Base-by-base conservation (phyloP, 371 early-diverging fungal species). In the Mortierella sp. region DNA sequence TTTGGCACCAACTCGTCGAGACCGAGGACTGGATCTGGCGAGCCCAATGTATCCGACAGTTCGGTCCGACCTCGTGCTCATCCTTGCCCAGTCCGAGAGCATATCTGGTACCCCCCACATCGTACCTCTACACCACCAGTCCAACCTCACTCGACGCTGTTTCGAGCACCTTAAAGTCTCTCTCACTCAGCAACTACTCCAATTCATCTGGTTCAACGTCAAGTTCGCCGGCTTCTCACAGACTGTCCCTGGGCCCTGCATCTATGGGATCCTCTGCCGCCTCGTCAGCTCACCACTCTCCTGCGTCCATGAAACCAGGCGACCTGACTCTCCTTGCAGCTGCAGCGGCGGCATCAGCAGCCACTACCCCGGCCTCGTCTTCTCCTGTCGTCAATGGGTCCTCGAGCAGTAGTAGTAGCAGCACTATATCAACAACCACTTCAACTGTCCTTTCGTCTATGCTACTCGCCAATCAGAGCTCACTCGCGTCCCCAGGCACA, bases 1-100 rank as follows among this genome's bases (percentile, higher is more conserved):
- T 90, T 38, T 98, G 98, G 98, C 93, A 93, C 71, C 79, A 79
- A n/a, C 60, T 85, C 5, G 49, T 85, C 58, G 82, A 85, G 77
- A 77, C 79, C 0, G 86, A 79, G 27, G 86, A 87, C 88, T 44
- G 91, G 96, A 27, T 90, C 95, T 60, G 95, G 96, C 75, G 91
- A 83, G 75, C 92, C 88, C 88, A 92, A 84, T 75, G 90, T 88
- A 68, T 92, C 90, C 90, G 90, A 88, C 75, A 74, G 83, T 71
- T 88, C 92, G 71, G 92, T 84, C 83, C 89, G 74, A 88, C 91
- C 79, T 78, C 92, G 85, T 86, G 86, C 43, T 85, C 82, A 41
- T 81, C 82, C 16, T 48, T 85, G 27, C 86, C 86, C 0, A 84
- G 81, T 56, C 84, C 81, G 12, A 81, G 78, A 71, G 71, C 84